Base-by-base conservation (phyloP, 345 rosid species). In the Pugionium dolabratum region DNA sequence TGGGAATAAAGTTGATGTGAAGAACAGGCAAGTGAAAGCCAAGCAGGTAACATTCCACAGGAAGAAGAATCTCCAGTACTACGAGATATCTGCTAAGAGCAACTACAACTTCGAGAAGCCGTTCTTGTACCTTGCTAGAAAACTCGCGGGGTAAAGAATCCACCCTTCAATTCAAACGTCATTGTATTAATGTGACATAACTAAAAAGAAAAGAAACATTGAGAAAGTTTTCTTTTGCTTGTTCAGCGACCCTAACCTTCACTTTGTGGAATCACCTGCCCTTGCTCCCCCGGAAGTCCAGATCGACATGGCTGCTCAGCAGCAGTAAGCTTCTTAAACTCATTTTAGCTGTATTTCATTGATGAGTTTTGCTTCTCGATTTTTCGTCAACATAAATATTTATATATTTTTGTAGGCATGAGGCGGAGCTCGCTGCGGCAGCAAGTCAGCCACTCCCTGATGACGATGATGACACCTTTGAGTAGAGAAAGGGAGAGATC, bases 21-120 rank as follows among this genome's bases (percentile, higher is more conserved):
- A 18, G 18, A 18, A 18, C 18, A 18, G 18, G 18, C 18, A 18
- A 18, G 18, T 18, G 18, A 18, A 18, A 18, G 18, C 18, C 18
- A 18, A 18, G 18, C 18, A 18, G 18, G 18, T 18, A 18, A 18
- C 18, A 0, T 88, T 86, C 84, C 94, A 88, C 84, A 82, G 96
- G 86, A 86, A 91, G 88, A 91, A 88, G 85, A 88, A 88, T 74
- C 83, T 91, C 31, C 96, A 86, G 62, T 91, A 91, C 68, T 91
- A 91, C 70, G 96, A 18, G 18, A 18, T 18, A 18, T 18, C 18
- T 18, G 18, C 18, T 18, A 18, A 18, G 18, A 18, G 18, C 18
- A 18, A 18, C 18, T 18, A 18, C 18, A 18, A 18, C 18, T 18
- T 18, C 18, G 18, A 18, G 18, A 88, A 91, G 59, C 97, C 96